phyloP scores from a whole-genome alignment of 2,329 filamentous ascomycete genomes.

The Fusarium graminum region DNA sequence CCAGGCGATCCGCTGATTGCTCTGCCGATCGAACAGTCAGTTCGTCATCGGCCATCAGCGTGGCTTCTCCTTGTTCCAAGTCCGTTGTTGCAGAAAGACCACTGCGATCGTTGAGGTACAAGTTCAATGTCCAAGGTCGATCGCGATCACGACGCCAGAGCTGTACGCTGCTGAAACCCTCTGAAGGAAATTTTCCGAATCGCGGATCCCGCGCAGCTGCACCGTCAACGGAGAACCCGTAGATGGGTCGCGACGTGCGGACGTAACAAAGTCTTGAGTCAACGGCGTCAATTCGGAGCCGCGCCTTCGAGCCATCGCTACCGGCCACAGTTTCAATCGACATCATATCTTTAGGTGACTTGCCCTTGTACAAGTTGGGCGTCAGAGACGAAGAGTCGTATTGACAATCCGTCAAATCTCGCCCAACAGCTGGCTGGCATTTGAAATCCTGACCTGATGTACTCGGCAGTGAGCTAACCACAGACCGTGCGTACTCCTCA shows the following conservation, averaged over 20 bases:
- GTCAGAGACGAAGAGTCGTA: constrained; percentile 73
- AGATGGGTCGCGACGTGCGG: constrained; percentile 76
- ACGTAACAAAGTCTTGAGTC: constrained; percentile 86
- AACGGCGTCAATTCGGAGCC: constrained; percentile 74
- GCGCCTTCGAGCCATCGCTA: constrained; percentile 62
- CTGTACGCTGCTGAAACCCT: constrained; percentile 75
- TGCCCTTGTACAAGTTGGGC: constrained; percentile 70
- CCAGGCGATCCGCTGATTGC: constrained; percentile 55
- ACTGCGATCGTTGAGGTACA: constrained; percentile 45
- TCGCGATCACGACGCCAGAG: constrained; percentile 88
- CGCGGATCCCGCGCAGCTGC: constrained; percentile 70
- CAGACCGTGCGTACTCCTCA: constrained; percentile 73
- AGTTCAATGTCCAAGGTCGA: constrained; percentile 76
- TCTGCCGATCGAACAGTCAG: constrained; percentile 28
- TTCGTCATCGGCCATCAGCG: constrained; percentile 23
- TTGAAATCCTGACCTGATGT: constrained; percentile 71
- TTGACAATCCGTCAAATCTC: constrained; percentile 72
- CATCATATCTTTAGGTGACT: constrained; percentile 69
- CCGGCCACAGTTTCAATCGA: constrained; percentile 62
- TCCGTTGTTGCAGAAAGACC: neutral
- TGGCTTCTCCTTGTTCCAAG: neutral
- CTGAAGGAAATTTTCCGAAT: constrained; percentile 72
- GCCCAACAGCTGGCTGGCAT: constrained; percentile 62
- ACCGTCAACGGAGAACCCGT: constrained; percentile 72
- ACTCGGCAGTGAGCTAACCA: constrained; percentile 78